Percentiles rank a stretch among this genome's conserved stretches.
phyloP scores from a whole-genome alignment of 2,329 filamentous ascomycete genomes.

The Colletotrichum falcatum region DNA sequence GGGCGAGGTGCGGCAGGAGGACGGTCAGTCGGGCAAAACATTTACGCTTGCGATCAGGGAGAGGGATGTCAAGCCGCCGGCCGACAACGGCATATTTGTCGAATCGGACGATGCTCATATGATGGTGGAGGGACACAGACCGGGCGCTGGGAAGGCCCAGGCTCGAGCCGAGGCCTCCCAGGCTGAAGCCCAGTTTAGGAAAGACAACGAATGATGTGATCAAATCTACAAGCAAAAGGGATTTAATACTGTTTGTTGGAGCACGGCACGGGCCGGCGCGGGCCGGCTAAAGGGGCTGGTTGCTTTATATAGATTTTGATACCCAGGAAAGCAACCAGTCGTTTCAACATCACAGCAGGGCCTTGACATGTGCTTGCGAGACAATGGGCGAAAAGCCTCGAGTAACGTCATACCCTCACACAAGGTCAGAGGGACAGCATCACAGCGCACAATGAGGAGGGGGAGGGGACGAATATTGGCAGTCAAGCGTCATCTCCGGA shows the following conservation, averaged over 20 bases:
- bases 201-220: neutral
- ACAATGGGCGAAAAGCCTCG: neutral
- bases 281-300: neutral
- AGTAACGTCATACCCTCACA: neutral
- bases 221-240: neutral
- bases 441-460: conserved; percentile 44
- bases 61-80: conserved; percentile 57
- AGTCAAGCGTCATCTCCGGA: conserved; percentile 88
- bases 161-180: conserved; percentile 48
- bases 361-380: neutral
- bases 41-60: conserved; percentile 65
- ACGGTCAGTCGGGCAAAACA: conserved; percentile 49
- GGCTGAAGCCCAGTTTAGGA: conserved; percentile 20
- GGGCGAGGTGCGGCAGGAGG: conserved; percentile 47
- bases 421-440: conserved; percentile 37
- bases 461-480: conserved; percentile 73
- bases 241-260: neutral
- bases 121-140: conserved; percentile 63
- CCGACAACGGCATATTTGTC: conserved; percentile 41
- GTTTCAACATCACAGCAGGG: neutral
- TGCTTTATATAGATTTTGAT: conserved; percentile 32
- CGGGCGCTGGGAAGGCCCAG: conserved; percentile 27
- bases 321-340: conserved; percentile 18
- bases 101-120: conserved; percentile 55
- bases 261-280: neutral